phyloP scores from a whole-genome alignment of 1,139 yeast genomes.

The Barnettozyma hawaiiensis region DNA sequence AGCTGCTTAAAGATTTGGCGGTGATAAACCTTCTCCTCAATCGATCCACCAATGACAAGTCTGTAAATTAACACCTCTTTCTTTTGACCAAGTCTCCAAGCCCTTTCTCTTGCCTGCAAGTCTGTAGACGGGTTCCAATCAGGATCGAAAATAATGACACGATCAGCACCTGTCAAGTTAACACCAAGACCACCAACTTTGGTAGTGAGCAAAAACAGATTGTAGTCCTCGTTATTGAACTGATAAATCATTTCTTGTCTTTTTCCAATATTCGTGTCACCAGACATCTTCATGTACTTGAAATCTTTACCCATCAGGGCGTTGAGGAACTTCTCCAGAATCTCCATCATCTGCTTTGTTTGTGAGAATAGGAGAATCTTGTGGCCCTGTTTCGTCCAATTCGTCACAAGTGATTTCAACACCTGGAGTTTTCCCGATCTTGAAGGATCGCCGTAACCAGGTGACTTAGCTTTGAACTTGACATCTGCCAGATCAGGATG shows the following conservation, averaged over 20 bases:
- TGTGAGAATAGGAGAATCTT: constrained; percentile 83
- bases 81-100: constrained; percentile 96
- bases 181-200: constrained; percentile 96
- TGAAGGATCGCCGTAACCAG: constrained; percentile 56
- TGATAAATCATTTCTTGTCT: constrained; percentile 77
- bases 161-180: constrained; percentile 88
- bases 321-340: constrained; percentile 64
- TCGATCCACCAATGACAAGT: constrained; percentile 90
- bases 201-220: constrained; percentile 79
- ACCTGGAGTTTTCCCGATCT: constrained; percentile 93
- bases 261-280: constrained; percentile 72
- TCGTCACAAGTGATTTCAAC: constrained; percentile 60
- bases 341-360: constrained; percentile 90
- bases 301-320: constrained; percentile 34
- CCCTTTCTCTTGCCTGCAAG: constrained; percentile 92
- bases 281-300: constrained; percentile 84
- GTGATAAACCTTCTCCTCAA: constrained; percentile 94
- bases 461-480: constrained; percentile 38
- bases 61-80: constrained; percentile 90
- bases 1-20: constrained; percentile 95
- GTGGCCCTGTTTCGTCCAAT: constrained; percentile 77
- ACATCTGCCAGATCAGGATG: constrained; percentile 85
- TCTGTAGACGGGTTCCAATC: constrained; percentile 99
- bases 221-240: constrained; percentile 58
- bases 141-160: constrained; percentile 92